Percentiles rank a stretch among this genome's conserved stretches.
phyloP scores from a whole-genome alignment of 1,284 basidiomycete species.

The Papiliotrema flavescens region DNA sequence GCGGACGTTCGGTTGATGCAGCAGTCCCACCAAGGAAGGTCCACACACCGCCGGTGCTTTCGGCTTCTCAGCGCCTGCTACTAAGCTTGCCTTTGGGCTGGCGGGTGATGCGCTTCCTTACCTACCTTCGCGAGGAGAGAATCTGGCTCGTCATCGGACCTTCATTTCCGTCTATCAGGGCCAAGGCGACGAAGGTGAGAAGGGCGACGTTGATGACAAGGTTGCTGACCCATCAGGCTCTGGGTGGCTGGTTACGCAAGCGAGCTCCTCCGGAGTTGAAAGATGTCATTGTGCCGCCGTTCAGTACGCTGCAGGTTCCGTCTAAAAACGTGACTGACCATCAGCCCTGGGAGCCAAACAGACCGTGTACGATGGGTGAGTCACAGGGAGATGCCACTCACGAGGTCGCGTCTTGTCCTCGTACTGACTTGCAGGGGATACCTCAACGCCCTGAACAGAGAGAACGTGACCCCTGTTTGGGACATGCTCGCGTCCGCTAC shows the following conservation, averaged over 20 bases:
- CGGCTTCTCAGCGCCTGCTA: too few species aligned
- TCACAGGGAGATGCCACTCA: background rate
- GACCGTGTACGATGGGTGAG: constrained; percentile 28
- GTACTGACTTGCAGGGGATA: constrained; percentile 8
- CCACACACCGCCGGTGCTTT: too few species aligned
- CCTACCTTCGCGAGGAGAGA: background rate
- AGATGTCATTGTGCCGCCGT: constrained; percentile 17
- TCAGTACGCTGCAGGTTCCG: constrained; percentile 16
- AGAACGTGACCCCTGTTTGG: constrained; percentile 21
- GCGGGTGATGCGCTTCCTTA: too few species aligned
- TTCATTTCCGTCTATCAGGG: too few species aligned
- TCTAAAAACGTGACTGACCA: background rate
- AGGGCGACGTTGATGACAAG: too few species aligned
- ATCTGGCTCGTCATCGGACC: background rate
- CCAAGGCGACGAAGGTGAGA: too few species aligned
- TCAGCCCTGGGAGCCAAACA: constrained; percentile 26
- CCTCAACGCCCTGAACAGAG: constrained; percentile 16
- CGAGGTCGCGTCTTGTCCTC: too few species aligned
- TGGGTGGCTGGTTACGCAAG: constrained; percentile 17
- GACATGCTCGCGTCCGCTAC: constrained; percentile 3
- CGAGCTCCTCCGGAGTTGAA: constrained; percentile 8
- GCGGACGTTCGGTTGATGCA: too few species aligned
- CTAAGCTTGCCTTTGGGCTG: too few species aligned
- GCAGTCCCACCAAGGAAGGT: too few species aligned
- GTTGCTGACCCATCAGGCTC: too few species aligned